Evolutionary conservation across 345 rosid genomes (phyloP).

Genomic region (Sapria himalayana): DNA sequence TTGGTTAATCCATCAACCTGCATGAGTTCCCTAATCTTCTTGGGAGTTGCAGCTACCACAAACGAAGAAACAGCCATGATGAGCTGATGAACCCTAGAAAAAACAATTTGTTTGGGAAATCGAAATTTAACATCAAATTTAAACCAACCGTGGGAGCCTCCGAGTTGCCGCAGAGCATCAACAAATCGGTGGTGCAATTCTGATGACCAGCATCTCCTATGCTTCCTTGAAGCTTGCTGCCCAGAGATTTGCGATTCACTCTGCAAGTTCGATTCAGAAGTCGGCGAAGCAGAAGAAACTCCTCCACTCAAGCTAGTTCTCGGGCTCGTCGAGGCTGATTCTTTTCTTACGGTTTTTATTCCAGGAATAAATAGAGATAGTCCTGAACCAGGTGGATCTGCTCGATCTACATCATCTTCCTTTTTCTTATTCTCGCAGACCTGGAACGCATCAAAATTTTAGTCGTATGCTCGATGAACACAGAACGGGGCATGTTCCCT

Average conservation of each 20-base stretch:
- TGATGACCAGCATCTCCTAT: slow-evolving; percentile 63
- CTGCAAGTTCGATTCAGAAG: slow-evolving; percentile 14
- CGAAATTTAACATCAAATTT: background rate
- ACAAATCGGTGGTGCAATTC: slow-evolving; percentile 55
- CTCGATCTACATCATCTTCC: no score
- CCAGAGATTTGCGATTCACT: slow-evolving; percentile 21
- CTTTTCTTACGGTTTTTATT: slow-evolving; percentile 32
- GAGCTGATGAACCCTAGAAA: background rate
- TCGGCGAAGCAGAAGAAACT: slow-evolving; percentile 19
- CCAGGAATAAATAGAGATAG: slow-evolving; percentile 34
- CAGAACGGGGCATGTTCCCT: no score
- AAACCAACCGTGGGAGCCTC: slow-evolving; percentile 47
- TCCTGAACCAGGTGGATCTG: no score
- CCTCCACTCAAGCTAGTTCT: slow-evolving; percentile 21
- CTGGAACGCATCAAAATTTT: no score
- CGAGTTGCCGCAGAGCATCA: slow-evolving; percentile 48
- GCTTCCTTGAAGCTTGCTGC: slow-evolving; percentile 29
- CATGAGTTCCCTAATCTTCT: slow-evolving; percentile 93
- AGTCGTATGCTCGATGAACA: no score
- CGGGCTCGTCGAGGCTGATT: slow-evolving; percentile 25
- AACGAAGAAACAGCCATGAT: slow-evolving; percentile 1
- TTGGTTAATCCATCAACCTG: slow-evolving; percentile 85
- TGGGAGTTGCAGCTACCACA: slow-evolving; percentile 79
- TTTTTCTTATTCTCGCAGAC: slow-evolving; percentile 15
- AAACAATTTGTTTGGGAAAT: background rate